Evolutionary conservation across 2,329 filamentous ascomycete genomes (phyloP).

Genomic region (Apiospora rasikravindrae): DNA sequence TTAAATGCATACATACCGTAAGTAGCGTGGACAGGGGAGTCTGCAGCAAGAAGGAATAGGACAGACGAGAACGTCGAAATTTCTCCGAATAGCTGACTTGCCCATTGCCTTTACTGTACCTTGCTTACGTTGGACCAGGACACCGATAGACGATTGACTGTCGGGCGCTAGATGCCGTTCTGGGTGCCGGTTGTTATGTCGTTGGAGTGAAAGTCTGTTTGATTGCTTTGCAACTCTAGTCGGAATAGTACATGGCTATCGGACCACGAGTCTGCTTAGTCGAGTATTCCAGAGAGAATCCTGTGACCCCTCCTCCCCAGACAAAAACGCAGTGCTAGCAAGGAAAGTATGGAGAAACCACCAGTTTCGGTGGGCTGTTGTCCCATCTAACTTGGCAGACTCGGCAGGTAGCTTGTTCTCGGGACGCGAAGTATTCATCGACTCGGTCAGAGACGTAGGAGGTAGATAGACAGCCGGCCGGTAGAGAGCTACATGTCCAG

Average conservation of each 20-base stretch:
- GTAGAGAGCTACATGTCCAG: background rate
- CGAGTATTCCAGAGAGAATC: background rate
- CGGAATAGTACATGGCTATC: background rate
- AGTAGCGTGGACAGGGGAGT: background rate
- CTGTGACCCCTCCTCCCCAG: background rate
- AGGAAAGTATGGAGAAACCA: slow-evolving; percentile 6
- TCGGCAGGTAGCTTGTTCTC: background rate
- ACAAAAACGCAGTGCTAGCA: background rate
- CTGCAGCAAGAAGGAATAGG: background rate
- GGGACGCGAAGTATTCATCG: background rate
- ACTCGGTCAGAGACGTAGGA: background rate
- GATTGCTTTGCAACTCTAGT: background rate
- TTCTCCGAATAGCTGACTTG: background rate
- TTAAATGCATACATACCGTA: background rate
- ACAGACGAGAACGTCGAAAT: background rate
- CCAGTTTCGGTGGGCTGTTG: background rate
- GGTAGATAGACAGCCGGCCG: background rate
- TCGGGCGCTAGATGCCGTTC: background rate
- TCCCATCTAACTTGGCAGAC: background rate
- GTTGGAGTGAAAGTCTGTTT: background rate
- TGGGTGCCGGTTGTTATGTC: background rate
- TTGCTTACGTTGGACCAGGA: background rate
- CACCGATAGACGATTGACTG: background rate
- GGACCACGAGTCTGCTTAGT: background rate
- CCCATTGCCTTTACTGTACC: background rate